Base-by-base conservation (phyloP, 352 stramenopile species). In the Elongisporangium undulatum region DNA sequence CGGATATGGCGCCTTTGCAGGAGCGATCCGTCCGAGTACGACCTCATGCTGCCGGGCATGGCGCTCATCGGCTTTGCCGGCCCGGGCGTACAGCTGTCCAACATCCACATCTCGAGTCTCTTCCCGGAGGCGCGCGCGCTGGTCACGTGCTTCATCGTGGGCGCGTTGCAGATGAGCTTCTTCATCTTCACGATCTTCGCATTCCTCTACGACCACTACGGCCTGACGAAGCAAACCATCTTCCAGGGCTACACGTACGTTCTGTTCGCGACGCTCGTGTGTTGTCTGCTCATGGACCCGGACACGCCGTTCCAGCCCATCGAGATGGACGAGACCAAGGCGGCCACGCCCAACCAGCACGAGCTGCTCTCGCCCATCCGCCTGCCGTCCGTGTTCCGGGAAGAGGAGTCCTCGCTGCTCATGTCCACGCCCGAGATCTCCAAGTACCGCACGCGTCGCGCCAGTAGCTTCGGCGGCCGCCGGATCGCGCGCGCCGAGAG, bases 61-160 rank as follows among this genome's bases (percentile, higher is more conserved):
- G 58, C 77, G 24, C 65, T 92, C 45, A 66, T 89, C 6, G 82
- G 77, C 1, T 87, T 92, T 55, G 74, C 75, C 0, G 82, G 82
- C 3, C 81, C 82, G 0, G 82, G 82, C 15, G 71, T 89, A 49
- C 82, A 92, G 66, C 75, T 85, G 23, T 73, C 76, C 53, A 79
- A 73, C 20, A 89, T 92, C 62, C 82, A 92, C 55, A 69, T 92
- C 49, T 89, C 82, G 22, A 92, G 90, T 54, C 54, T 92, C 13
- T 92, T 90, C 59, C 82, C 82, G 2, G 74, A 85, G 49, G 71
- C 75, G 13, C 87, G 80, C 29, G 79, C 82, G 22, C 68, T 88
- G 3, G 79, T 88, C 53, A 85, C 82, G 19, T 87, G 75, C 61
- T 79, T 87, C 54, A 88, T 92, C 38, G 82, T 88, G 17, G 82